phyloP scores from a whole-genome alignment of 179 eudicot species.

The Monotropa hypopitys region DNA sequence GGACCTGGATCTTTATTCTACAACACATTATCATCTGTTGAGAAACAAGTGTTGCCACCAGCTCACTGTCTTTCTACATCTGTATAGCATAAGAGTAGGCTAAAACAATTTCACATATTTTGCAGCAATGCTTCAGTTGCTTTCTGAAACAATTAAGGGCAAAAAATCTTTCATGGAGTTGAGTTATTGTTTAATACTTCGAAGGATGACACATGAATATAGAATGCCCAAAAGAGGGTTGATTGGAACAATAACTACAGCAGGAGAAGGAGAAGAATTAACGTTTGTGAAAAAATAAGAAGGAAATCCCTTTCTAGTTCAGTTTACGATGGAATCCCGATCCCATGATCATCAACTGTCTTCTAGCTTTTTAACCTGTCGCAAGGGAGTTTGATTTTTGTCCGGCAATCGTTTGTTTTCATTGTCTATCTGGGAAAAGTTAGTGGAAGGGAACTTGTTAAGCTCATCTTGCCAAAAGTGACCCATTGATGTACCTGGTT shows the following conservation, averaged over 20 bases:
- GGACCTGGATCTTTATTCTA: not conserved
- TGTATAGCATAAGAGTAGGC: not conserved
- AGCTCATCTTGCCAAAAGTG: constrained; percentile 1
- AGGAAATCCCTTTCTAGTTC: not conserved
- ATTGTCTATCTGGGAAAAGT: not conserved
- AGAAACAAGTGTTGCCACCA: not conserved
- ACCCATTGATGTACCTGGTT: not conserved
- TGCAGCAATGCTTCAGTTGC: constrained; percentile 2
- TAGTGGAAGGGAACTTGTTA: constrained; percentile 4
- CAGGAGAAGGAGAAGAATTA: not conserved
- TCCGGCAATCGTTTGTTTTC: not conserved
- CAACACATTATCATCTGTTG: not conserved
- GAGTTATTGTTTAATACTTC: too few species aligned
- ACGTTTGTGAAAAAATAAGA: not conserved
- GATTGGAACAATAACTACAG: not conserved
- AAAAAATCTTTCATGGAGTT: not conserved
- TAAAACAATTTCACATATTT: not conserved
- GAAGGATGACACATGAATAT: not conserved
- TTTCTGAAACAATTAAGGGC: not conserved
- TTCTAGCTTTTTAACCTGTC: constrained; percentile 3
- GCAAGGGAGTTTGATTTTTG: not conserved
- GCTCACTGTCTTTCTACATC: not conserved
- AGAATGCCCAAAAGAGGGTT: not conserved
- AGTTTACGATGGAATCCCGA: not conserved
- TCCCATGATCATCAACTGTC: not conserved